Evolutionary conservation across 1,139 yeast genomes (phyloP), one percentile per base, ranked within the genome.

Genomic region (Blastobotrys aristatus): DNA sequence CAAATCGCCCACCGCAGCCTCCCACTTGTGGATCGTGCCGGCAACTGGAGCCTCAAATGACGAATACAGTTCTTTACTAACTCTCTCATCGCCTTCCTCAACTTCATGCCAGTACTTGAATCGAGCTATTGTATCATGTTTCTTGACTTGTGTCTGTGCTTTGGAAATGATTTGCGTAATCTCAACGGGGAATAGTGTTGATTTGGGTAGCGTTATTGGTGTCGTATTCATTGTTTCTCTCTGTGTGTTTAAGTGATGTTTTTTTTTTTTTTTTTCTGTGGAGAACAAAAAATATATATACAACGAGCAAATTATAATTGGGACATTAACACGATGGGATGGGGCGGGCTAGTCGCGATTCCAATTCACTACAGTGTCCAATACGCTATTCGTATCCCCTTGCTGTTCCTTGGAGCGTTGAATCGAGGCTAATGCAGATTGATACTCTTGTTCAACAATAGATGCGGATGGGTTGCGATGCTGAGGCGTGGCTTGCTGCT

Each of bases 21-120:
- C 62, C 56, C 89, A 69, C 14, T 69, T 61, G 16, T 70, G 67
- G 2, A 90, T 66, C 32, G 72, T 71, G 0, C 98, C 98, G 51
- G 80, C 85, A 31, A 88, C 75, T 1, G 97, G 97, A 35, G 84
- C 75, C 62, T 90, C 97, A 62, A 80, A 89, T 3, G 84, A 75
- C 14, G 67, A 67, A 48, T 66, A 64, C 51, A 70, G 67, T 53
- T 69, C 72, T 39, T 62, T 62, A 31, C 54, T 57, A 2, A 66
- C 67, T 40, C 54, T 55, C 17, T 55, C 55, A 18, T 59, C 64
- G 70, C 75, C 61, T 69, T 64, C 70, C 37, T 65, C 66, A 13
- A 65, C 68, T 27, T 53, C 60, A 57, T 80, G 85, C 79, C 83
- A 79, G 63, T 82, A 84, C 59, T 77, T 78, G 67, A 81, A 85